Percentiles rank a stretch among this genome's conserved stretches.
phyloP scores from a whole-genome alignment of 2,329 filamentous ascomycete genomes.

The Pestalotiopsis sp. region DNA sequence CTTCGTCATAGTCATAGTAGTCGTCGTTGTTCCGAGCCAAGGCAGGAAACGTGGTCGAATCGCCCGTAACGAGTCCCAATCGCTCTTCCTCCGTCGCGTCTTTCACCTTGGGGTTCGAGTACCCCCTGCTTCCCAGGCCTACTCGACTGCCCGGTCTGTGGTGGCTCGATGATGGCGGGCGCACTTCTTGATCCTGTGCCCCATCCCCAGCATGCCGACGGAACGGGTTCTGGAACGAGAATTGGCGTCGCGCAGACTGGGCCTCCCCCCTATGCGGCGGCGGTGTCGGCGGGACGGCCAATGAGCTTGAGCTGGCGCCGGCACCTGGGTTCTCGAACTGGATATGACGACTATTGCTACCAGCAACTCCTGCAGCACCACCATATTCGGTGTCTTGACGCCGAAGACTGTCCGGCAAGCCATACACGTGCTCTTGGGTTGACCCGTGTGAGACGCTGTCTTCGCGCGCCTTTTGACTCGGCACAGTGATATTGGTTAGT shows the following conservation, averaged over 20 bases:
- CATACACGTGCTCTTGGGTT: slow-evolving; percentile 51
- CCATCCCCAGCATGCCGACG: slow-evolving; percentile 49
- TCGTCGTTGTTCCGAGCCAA: slow-evolving; percentile 40
- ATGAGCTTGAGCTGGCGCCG: slow-evolving; percentile 43
- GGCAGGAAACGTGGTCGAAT: slow-evolving; percentile 44
- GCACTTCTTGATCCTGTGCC: slow-evolving; percentile 30
- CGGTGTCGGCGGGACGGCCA: slow-evolving; percentile 52
- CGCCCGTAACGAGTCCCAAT: slow-evolving; percentile 80
- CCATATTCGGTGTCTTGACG: slow-evolving; percentile 50
- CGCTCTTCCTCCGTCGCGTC: slow-evolving; percentile 80
- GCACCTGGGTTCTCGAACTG: slow-evolving; percentile 48
- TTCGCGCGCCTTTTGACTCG: slow-evolving; percentile 45
- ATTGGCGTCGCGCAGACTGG: slow-evolving; percentile 71
- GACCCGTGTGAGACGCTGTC: slow-evolving; percentile 45
- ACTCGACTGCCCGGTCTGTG: slow-evolving; percentile 32
- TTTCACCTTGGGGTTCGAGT: slow-evolving; percentile 45
- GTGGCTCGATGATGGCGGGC: slow-evolving; percentile 25
- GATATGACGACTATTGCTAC: slow-evolving; percentile 44
- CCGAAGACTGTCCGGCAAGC: slow-evolving; percentile 43
- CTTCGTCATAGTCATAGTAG: slow-evolving; percentile 34
- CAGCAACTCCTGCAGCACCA: slow-evolving; percentile 41
- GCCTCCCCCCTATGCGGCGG: slow-evolving; percentile 52
- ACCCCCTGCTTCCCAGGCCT: slow-evolving; percentile 41
- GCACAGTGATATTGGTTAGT: slow-evolving; percentile 62
- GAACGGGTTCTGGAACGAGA: slow-evolving; percentile 91